Percentiles rank a stretch among this genome's conserved stretches.
Evolutionary conservation across 192 early-diverging fungal genomes (phyloP).

Genomic region (Coemansia sp.): DNA sequence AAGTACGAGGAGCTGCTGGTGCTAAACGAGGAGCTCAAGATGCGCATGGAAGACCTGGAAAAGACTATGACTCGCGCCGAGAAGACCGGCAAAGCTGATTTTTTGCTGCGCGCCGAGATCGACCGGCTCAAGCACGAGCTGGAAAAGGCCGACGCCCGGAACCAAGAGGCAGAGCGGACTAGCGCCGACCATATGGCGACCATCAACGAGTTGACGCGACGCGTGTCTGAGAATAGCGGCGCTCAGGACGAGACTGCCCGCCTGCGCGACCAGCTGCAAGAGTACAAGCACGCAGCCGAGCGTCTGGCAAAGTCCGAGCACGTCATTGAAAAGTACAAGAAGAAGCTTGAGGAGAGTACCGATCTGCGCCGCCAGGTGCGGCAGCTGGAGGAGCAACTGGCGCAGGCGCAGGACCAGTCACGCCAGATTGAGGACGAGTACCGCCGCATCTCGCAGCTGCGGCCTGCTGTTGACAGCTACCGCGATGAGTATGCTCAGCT

Average conservation of each 20-base stretch:
- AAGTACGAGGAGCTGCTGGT: slow-evolving; percentile 64
- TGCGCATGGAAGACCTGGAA: slow-evolving; percentile 76
- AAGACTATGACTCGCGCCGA: slow-evolving; percentile 62
- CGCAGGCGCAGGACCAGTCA: slow-evolving; percentile 64
- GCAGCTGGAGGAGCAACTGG: slow-evolving; percentile 71
- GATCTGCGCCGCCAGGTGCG: slow-evolving; percentile 79
- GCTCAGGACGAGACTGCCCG: slow-evolving; percentile 67
- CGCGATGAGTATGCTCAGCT: slow-evolving; percentile 75
- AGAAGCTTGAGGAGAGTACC: slow-evolving; percentile 83
- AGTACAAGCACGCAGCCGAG: slow-evolving; percentile 86
- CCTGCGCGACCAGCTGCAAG: slow-evolving; percentile 87
- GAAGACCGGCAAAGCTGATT: slow-evolving; percentile 78
- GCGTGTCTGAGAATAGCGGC: slow-evolving; percentile 55
- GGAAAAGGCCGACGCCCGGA: slow-evolving; percentile 71
- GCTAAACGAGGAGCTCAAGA: slow-evolving; percentile 69
- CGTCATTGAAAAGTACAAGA: slow-evolving; percentile 94
- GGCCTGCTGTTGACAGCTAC: slow-evolving; percentile 81
- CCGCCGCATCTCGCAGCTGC: slow-evolving; percentile 70
- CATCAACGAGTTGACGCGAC: slow-evolving; percentile 66
- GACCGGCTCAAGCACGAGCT: slow-evolving; percentile 80
- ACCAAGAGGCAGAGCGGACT: slow-evolving; percentile 64
- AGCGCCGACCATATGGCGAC: slow-evolving; percentile 56
- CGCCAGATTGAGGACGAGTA: slow-evolving; percentile 83
- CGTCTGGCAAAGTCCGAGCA: slow-evolving; percentile 90
- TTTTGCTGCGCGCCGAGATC: slow-evolving; percentile 80